Percentiles rank a stretch among this genome's conserved stretches.
Evolutionary conservation across 163 green algal genomes (phyloP).

Genomic region (Coccomyxa subellipsoidea): DNA sequence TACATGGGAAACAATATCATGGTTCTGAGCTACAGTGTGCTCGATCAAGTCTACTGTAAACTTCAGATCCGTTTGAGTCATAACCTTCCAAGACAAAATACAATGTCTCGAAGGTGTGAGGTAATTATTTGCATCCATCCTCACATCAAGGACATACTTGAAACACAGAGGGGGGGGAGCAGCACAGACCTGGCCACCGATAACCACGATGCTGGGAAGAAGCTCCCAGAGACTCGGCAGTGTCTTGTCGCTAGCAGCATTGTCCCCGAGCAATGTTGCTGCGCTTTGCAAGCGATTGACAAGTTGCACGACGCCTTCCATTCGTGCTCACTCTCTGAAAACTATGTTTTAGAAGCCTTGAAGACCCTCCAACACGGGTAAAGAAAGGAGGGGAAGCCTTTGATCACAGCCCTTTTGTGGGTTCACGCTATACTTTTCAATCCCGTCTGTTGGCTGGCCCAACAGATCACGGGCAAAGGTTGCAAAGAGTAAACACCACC

Average conservation of each 20-base stretch:
- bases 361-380: not conserved
- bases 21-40: no score
- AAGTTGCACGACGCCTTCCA: constrained; percentile 60
- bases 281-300: constrained; percentile 79
- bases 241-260: constrained; percentile 48
- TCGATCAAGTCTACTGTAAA: no score
- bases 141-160: no score
- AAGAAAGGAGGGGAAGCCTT: not conserved
- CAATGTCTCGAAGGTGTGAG: no score
- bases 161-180: no score
- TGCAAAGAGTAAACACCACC: not conserved
- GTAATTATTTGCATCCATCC: no score
- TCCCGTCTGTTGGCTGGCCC: not conserved
- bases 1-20: no score
- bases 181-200: constrained; percentile 76
- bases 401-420: not conserved
- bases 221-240: constrained; percentile 78
- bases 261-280: constrained; percentile 72
- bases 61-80: no score
- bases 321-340: not conserved
- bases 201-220: constrained; percentile 90
- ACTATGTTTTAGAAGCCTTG: not conserved
- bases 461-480: not conserved
- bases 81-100: no score
- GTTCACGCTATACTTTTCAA: not conserved